Base-by-base conservation (phyloP, 2,329 filamentous ascomycete species). In the Aspergillus niger region DNA sequence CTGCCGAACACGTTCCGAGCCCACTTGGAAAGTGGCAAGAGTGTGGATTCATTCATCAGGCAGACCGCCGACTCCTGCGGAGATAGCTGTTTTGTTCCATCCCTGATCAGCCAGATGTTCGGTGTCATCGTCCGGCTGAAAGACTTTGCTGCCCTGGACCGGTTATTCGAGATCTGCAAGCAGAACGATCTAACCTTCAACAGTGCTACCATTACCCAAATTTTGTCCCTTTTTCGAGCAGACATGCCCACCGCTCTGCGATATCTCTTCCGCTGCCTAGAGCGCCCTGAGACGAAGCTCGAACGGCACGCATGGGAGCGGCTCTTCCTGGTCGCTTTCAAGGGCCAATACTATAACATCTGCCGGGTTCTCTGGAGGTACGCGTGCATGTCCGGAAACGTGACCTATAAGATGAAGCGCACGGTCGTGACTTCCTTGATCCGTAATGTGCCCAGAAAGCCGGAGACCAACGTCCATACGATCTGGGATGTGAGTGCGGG, bases 331-430 rank as follows among this genome's bases (percentile, higher is more conserved):
- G 66, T 74, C n/a, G 79, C 79, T 6, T 80, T 74, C 72, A 69
- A 69, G 20, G 62, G 60, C 48, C 69, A 69, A 22, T 65, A 69
- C 38, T 77, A 77, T 62, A 83, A 82, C 56, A 67, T 79, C 10
- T 77, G 76, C 54, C 77, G 77, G 10, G 78, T 82, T 8, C 61
- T 83, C 5, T 83, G 81, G 81, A 72, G 72, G 62, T 81, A 81
- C 68, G 78, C 80, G 5, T 82, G 80, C 63, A 70, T 81, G 58
- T 55, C 72, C 15, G 70, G 69, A 8, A 43, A 50, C 10, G 74
- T 76, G 10, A 77, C 69, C 15, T 60, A 60, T 26, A 63, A 64
- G 4, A 80, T 80, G 74, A 71, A 69, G 53, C 59, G 70, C 24
- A 57, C 66, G 7, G 70, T 80, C 5, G 52, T 69, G 24, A 60